Base-by-base conservation (phyloP, 805 yeast species). In the Candida sakaeoensis region DNA sequence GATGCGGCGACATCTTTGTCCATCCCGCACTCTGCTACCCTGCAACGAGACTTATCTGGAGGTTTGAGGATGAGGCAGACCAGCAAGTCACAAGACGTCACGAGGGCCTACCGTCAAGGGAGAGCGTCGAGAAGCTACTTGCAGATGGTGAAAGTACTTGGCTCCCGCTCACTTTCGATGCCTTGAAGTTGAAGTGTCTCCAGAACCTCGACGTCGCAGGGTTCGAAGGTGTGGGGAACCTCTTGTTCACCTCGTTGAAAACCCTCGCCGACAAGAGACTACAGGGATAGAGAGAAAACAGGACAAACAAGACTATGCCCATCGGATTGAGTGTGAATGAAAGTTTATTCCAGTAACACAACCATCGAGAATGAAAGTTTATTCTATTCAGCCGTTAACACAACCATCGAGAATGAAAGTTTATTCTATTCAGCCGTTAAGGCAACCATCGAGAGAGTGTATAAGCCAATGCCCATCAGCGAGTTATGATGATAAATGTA, bases 181-280 rank as follows among this genome's bases (percentile, higher is more conserved):
- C 68, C 9, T 42, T 80, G 19, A 69, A 74, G 43, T 47, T 76
- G 3, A 57, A 61, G 18, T 55, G 80, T 0, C 51, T 82, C 45
- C 63, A 63, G 26, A 50, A 60, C 14, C 50, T 81, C 14, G 73
- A 68, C 8, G 41, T 40, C 0, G 22, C 52, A 14, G 80, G 82
- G 2, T 80, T 73, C 41, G 46, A 42, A 7, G 81, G 84, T 0
- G 45, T 80, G 3, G 61, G 72, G 3, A 68, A 67, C 23, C 63
- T 82, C 31, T 50, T 82, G 13, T 77, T 73, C 48, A 67, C 72
- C 14, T 79, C 82, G 25, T 47, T 82, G 46, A 75, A 73, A 48
- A 72, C 80, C 44, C 56, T 80, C 8, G 51, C 45, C 12, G 30
- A 19, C 3, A 33, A 37, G 23, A 37, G 45, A 22, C n/a, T n/a